phyloP scores from a whole-genome alignment of 1,284 basidiomycete genomes.

The Melampsora americana region DNA sequence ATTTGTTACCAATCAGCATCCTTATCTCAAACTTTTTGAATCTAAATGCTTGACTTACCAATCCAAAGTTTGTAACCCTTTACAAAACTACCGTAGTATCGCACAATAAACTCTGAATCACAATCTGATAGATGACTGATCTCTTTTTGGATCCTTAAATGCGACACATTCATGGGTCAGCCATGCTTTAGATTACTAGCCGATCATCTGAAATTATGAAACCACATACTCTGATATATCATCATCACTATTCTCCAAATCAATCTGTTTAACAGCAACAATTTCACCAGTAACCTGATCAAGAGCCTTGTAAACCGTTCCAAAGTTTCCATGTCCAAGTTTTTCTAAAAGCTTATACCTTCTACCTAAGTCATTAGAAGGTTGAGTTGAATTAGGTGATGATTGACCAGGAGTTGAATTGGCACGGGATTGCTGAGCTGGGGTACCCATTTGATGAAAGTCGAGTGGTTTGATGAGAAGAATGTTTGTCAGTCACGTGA shows the following conservation, averaged over 20 bases:
- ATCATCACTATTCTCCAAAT: constrained; percentile 40
- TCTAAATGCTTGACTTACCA: neutral
- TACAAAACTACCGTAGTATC: constrained; percentile 43
- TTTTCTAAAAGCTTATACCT: constrained; percentile 41
- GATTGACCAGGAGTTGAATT: too few relatives aligned
- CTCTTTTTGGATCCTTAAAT: constrained; percentile 34
- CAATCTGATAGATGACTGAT: constrained; percentile 35
- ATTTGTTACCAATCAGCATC: neutral
- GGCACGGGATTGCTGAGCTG: too few relatives aligned
- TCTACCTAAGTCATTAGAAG: constrained; percentile 25
- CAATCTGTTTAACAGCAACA: constrained; percentile 36
- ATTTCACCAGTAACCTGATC: constrained; percentile 38
- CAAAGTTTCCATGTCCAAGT: constrained; percentile 41
- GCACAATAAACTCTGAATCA: constrained; percentile 36
- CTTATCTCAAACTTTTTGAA: too few relatives aligned
- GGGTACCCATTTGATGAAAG: too few relatives aligned
- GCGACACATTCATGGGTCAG: neutral
- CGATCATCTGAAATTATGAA: too few relatives aligned
- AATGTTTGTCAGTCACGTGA: too few relatives aligned
- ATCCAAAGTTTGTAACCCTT: constrained; percentile 43
- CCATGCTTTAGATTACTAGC: too few relatives aligned
- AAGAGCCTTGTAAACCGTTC: constrained; percentile 36
- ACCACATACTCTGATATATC: constrained; percentile 35
- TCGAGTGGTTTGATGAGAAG: too few relatives aligned
- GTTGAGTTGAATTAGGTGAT: neutral